phyloP scores from a whole-genome alignment of 2,329 filamentous ascomycete genomes.

The Fusarium sp. region DNA sequence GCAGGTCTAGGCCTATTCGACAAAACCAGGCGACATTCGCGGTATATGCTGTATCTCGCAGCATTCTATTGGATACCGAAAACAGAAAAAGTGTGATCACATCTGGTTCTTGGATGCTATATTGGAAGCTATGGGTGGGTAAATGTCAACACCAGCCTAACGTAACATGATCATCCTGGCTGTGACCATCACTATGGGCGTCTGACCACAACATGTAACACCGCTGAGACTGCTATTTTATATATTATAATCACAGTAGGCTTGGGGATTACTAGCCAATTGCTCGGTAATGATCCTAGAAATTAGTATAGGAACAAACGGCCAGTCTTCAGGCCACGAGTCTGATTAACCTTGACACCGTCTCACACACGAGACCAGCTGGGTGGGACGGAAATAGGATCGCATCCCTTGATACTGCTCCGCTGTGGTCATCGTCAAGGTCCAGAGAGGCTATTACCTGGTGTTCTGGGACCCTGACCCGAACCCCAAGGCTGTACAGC shows the following conservation, averaged over 20 bases:
- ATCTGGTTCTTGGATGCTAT: background rate
- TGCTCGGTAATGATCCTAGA: background rate
- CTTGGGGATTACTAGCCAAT: background rate
- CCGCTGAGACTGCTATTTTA: background rate
- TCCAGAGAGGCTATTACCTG: too few species aligned
- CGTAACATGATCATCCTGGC: background rate
- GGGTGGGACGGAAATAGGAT: too few species aligned
- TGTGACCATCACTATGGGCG: accelerated
- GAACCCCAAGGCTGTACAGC: too few species aligned
- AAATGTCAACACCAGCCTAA: background rate
- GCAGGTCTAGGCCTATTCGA: too few species aligned
- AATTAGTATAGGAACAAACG: background rate
- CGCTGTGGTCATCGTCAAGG: too few species aligned
- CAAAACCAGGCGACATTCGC: background rate
- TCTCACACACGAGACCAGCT: background rate
- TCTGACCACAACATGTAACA: background rate
- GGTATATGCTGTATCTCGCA: background rate
- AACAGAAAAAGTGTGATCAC: background rate
- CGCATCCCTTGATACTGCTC: too few species aligned
- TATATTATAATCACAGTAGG: background rate
- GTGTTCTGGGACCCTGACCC: too few species aligned
- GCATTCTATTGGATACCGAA: background rate
- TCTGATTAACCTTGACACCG: background rate
- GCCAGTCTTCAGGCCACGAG: background rate
- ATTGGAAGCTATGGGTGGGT: background rate